Conservation (phyloP, 2,329 filamentous ascomycete genomes). For the Trichoderma oligosporum region DNA sequence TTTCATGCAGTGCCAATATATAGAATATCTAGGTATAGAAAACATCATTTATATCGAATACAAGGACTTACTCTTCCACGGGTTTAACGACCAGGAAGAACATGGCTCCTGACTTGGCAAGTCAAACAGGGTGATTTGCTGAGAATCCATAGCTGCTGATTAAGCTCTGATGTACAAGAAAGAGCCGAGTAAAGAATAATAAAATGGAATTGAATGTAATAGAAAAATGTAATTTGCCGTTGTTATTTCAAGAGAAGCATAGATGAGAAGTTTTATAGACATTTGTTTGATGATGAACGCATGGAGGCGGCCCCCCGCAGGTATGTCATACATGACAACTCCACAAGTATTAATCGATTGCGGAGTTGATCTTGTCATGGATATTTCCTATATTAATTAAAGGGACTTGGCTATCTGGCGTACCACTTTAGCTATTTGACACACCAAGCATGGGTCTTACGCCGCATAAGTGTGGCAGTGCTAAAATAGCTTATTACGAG, state of each 20-base stretch:
- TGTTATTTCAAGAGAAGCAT: not conserved
- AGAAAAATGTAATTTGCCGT: no score
- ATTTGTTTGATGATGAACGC: no score
- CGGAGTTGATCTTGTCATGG: not conserved
- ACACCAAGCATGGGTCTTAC: no score
- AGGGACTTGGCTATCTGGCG: no score
- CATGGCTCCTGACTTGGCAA: conserved; percentile 51
- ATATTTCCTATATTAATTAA: not conserved
- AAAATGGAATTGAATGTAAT: no score
- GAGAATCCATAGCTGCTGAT: conserved; percentile 29
- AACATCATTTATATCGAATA: not conserved
- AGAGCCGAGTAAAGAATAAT: not conserved
- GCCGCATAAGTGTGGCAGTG: no score
- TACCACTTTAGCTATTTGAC: no score
- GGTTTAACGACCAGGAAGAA: conserved; percentile 61
- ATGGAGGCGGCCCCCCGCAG: no score
- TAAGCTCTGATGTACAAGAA: not conserved
- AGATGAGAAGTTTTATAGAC: not conserved
- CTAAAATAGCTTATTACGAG: no score
- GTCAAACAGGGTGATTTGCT: conserved; percentile 56
- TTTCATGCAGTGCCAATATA: no score
- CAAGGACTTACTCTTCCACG: conserved; percentile 52
- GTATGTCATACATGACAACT: no score
- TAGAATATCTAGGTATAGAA: not conserved
- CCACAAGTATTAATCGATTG: no score